phyloP scores from a whole-genome alignment of 1,284 basidiomycete species.

The Coniferiporia weirii region DNA sequence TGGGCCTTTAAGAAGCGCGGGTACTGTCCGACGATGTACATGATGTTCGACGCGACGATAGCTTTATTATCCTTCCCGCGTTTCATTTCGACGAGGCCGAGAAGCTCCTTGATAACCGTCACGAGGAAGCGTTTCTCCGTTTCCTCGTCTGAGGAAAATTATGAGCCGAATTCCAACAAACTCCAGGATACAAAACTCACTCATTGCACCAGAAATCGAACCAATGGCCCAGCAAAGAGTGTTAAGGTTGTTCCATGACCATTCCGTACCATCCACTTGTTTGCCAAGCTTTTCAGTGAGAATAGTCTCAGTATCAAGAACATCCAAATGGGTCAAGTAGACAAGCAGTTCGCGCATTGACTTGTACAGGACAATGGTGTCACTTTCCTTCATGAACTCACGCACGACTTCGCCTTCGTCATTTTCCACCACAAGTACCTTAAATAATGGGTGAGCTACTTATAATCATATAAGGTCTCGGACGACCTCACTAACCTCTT shows the following conservation, averaged over 20 bases:
- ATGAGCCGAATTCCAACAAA: conserved; percentile 9
- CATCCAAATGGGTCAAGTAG: conserved; percentile 97
- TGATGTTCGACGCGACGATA: conserved; percentile 98
- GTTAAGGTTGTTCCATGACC: conserved; percentile 99
- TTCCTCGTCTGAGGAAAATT: conserved; percentile 74
- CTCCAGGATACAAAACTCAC: conserved; percentile 44
- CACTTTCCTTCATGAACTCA: conserved; percentile 99
- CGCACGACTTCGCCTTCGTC: conserved; percentile 99
- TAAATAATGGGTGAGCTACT: conserved; percentile 6
- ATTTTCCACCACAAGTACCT: conserved; percentile 98
- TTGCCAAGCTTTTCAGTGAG: conserved; percentile 95
- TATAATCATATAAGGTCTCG: background rate
- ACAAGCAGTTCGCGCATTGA: conserved; percentile 97
- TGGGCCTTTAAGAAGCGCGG: conserved; percentile 99
- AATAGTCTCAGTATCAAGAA: conserved; percentile 93
- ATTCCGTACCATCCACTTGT: conserved; percentile 96
- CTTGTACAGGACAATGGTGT: conserved; percentile 99
- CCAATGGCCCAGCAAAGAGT: conserved; percentile 99
- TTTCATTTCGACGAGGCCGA: conserved; percentile 97
- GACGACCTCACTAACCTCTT: conserved; percentile 67
- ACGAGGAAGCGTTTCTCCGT: conserved; percentile 99
- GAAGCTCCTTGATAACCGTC: conserved; percentile 97
- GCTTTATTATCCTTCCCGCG: conserved; percentile 99
- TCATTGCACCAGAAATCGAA: conserved; percentile 99
- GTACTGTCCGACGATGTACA: conserved; percentile 99